A percentile compares a stretch with the other conserved stretches of the same genome.
These are phyloP conservation scores for Aspergillus heteromorphus DNA, from an alignment of 495 filamentous ascomycete species.

Conservation along the genomic window DNA sequence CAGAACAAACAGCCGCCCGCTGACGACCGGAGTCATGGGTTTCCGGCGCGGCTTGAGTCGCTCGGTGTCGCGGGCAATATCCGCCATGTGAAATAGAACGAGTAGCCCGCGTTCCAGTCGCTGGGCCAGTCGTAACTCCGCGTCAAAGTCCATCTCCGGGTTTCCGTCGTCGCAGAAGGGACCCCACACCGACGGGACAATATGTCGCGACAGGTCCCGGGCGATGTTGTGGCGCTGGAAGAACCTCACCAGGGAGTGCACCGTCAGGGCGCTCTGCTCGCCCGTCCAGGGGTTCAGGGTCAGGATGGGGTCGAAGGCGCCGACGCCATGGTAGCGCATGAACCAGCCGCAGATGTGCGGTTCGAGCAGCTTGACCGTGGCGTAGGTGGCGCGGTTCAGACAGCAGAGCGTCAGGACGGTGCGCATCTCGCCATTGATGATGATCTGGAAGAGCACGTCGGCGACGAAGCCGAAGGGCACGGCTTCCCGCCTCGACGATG, in stretches of 20 bases:
- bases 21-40: constrained; percentile 6
- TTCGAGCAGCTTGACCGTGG: constrained; percentile 23
- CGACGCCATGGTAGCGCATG: constrained; percentile 19
- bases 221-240: constrained; percentile 20
- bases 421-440: constrained; percentile 21
- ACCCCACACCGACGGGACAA: constrained; percentile 26
- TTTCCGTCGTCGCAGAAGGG: constrained; percentile 21
- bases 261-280: constrained; percentile 14
- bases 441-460: constrained; percentile 30
- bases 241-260: constrained; percentile 21
- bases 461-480: constrained; percentile 20
- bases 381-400: constrained; percentile 24
- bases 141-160: constrained; percentile 23
- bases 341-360: constrained; percentile 24
- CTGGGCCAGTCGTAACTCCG: constrained; percentile 20
- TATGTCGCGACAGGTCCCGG: constrained; percentile 15
- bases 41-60: constrained; percentile 6
- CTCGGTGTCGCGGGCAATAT: constrained; percentile 20
- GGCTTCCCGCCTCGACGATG: constrained; percentile 5
- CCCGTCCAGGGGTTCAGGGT: constrained; percentile 21
- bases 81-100: constrained; percentile 29
- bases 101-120: constrained; percentile 24
- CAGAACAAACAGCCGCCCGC: constrained; percentile 12
- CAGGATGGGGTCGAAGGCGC: constrained; percentile 20
- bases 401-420: constrained; percentile 19